Evolutionary conservation across 192 early-diverging fungal species (phyloP), one percentile per base, ranked within the genome.

Genomic region (Jimgerdemannia lactiflua): DNA sequence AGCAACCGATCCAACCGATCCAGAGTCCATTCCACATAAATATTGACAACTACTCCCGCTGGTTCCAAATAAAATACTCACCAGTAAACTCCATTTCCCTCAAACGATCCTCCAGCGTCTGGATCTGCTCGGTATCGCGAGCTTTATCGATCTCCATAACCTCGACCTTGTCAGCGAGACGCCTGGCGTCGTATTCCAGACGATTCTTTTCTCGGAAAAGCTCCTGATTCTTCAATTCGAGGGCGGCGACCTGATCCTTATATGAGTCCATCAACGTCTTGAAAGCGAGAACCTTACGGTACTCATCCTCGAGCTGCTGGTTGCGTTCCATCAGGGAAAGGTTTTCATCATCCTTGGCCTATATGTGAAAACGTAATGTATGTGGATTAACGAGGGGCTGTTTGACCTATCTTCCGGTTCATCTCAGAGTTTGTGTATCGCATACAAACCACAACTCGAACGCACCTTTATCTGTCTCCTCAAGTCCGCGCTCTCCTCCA

Each of bases 211-310:
- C 91, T 49, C 89, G 86, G 10, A 91, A 82, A n/a, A 96, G 74
- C 39, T 85, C 71, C 43, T 85, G 87, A 76, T 91, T 94, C 66
- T 90, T 91, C 65, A 79, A 84, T 71, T 97, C 95, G n/a, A 96
- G 86, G 42, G 82, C 79, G 39, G 85, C 79, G 59, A 95, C 89
- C 74, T 96, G 94, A 69, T 95, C 91, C 74, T 96, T 95, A 82
- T 94, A 95, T 20, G 90, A 91, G 70, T 97, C 94, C 85, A 97
- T 91, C n/a, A 94, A 75, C 2, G 93, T 89, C 79, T 92, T 94
- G 72, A 93, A 92, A 42, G 87, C 86, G 49, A 88, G 82, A 4
- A 95, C 85, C 77, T 96, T 95, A 41, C 86, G 87, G 83, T 93
- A 96, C 74, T 98, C 94, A 19, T 97, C 94, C 81, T 97, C 95